phyloP scores from a whole-genome alignment of 768 basidiomycete species.

The Trametes gibbosa region DNA sequence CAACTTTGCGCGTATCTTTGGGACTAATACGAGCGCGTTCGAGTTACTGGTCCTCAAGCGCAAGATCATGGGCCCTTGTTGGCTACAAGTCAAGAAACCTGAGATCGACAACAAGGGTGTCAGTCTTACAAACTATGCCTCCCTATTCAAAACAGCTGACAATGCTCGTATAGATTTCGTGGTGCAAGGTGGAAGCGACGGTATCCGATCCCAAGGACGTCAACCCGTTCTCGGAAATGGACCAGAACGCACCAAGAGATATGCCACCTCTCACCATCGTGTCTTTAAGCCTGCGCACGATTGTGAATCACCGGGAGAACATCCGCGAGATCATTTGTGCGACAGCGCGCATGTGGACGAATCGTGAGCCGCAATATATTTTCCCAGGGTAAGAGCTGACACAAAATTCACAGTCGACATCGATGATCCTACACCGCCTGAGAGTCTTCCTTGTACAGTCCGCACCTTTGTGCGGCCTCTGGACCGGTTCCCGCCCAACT shows the following conservation, averaged over 20 bases:
- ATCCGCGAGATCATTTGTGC: constrained; percentile 91
- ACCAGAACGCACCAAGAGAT: constrained; percentile 68
- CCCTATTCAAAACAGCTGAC: background rate
- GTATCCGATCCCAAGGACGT: constrained; percentile 86
- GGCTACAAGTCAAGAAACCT: constrained; percentile 83
- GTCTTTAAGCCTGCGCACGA: constrained; percentile 83
- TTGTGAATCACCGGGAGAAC: constrained; percentile 92
- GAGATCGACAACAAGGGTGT: constrained; percentile 78
- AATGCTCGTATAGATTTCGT: constrained; percentile 65
- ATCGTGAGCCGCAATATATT: constrained; percentile 41
- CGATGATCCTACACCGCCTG: constrained; percentile 90
- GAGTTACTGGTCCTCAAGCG: constrained; percentile 92
- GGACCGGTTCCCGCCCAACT: constrained; percentile 80
- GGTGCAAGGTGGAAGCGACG: constrained; percentile 92
- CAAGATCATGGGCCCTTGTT: constrained; percentile 99
- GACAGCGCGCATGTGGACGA: constrained; percentile 80
- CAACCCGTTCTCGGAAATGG: constrained; percentile 75
- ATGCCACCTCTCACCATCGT: constrained; percentile 87
- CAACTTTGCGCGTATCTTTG: constrained; percentile 85
- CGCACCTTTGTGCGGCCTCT: constrained; percentile 91
- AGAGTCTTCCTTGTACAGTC: constrained; percentile 75
- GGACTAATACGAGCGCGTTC: constrained; percentile 89
- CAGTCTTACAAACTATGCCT: constrained; percentile 26
- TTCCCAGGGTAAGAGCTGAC: background rate
- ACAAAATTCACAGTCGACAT: constrained; percentile 58